Evolutionary conservation across 1,284 basidiomycete genomes (phyloP).

Genomic region (Puccinia hordei): DNA sequence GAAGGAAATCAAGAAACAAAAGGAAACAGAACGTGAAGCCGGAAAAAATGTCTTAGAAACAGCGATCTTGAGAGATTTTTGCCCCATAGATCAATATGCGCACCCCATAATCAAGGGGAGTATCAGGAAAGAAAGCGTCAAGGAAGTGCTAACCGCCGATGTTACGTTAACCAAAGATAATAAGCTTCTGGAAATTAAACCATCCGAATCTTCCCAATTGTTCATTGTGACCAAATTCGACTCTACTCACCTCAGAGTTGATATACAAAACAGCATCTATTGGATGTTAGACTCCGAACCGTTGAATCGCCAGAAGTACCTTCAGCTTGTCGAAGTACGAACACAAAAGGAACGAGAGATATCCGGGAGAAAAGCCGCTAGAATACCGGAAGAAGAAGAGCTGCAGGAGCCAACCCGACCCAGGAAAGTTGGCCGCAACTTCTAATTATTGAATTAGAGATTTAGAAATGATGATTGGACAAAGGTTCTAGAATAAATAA

Average conservation of each 20-base stretch:
- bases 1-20: neutral
- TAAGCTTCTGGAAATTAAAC: no score
- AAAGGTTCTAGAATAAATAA: no score
- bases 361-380: no score
- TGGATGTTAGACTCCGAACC: neutral
- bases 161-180: neutral
- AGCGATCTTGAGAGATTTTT: neutral
- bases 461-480: no score
- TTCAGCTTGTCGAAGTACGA: neutral
- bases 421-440: no score
- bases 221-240: neutral
- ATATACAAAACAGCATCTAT: neutral
- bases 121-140: neutral
- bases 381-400: no score
- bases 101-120: neutral
- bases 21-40: neutral
- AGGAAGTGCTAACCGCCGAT: neutral
- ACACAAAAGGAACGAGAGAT: no score
- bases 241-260: neutral
- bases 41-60: neutral
- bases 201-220: neutral
- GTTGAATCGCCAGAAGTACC: neutral
- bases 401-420: no score
- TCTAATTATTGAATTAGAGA: no score
- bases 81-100: conserved; percentile 8